Base-by-base conservation (phyloP, 495 filamentous ascomycete species). In the Schizothecium vesticola region DNA sequence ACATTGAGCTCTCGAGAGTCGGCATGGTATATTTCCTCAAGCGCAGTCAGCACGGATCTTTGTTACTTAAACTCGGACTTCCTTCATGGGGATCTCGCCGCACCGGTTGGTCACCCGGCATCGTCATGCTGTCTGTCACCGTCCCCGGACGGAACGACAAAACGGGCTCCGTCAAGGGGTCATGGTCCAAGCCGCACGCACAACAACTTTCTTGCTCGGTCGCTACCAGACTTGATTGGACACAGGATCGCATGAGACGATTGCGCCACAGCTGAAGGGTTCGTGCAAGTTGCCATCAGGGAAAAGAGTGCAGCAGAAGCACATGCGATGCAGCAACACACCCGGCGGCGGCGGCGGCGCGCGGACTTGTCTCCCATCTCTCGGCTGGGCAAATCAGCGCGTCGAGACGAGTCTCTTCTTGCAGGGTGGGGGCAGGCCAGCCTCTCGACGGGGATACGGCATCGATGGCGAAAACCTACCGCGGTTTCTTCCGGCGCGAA, bases 201-300 rank as follows among this genome's bases (percentile, higher is more conserved):
- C 43, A 51, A 51, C 43, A 51, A 51, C 43, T n/a, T 43, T 51
- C 43, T 19, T 61, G 28, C 60, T 28, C 28, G 60, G 31, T 12
- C 19, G 25, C 60, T 31, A 3, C 13, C 13, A 21, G 24, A 25
- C 29, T 28, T 75, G 70, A 79, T 80, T 80, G 76, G 78, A 64
- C 66, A 56, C 33, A 22, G 25, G 43, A 33, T 59, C 28, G 58
- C 56, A 72, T 31, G 59, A 71, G 60, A 72, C 68, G 28, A 72
- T 71, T 72, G 74, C 80, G 79, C 80, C 80, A 81, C 76, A 80
- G 80, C 80, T 82, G 77, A 80, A 74, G 12, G 58, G 36, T 16
- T n/a, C 59, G 55, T 31, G 55, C 51, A 59, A 28, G 22, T 59
- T 19, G 58, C 58, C 16, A 28, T 28, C 57, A 59, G 10, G 10